phyloP scores from a whole-genome alignment of 2,329 filamentous ascomycete genomes.

The Calonectria leucothoes region DNA sequence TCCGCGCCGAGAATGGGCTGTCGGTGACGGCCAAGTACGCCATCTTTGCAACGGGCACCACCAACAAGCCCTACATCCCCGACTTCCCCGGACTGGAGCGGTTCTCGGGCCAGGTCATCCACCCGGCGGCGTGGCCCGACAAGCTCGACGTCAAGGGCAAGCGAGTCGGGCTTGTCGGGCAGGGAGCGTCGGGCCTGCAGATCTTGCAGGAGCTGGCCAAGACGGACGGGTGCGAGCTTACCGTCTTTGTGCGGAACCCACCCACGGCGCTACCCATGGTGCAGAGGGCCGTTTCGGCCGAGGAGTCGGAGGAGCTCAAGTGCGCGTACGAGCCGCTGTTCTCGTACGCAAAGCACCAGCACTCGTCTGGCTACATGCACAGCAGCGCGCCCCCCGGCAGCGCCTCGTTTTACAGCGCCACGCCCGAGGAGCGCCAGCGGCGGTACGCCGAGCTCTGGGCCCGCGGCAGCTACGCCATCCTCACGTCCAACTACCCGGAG shows the following conservation, averaged over 20 bases:
- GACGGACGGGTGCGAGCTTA: slow-evolving; percentile 46
- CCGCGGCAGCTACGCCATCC: slow-evolving; percentile 58
- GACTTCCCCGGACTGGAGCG: not conserved
- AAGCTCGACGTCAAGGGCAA: not conserved
- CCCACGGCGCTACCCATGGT: slow-evolving; percentile 69
- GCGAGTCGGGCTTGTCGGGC: not conserved
- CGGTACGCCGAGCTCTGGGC: slow-evolving; percentile 57
- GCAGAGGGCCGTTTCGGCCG: slow-evolving; percentile 55
- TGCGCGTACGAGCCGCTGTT: slow-evolving; percentile 38
- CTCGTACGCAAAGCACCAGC: slow-evolving; percentile 18
- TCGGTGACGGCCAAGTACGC: not conserved
- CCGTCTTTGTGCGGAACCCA: slow-evolving; percentile 68
- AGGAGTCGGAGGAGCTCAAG: slow-evolving; percentile 57
- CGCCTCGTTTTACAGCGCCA: slow-evolving; percentile 21
- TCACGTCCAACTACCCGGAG: slow-evolving; percentile 58
- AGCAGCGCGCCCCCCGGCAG: not conserved
- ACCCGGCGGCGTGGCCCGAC: not conserved
- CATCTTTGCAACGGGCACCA: not conserved
- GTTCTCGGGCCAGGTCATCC: not conserved
- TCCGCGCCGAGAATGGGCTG: slow-evolving; percentile 38
- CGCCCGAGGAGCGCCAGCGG: slow-evolving; percentile 54
- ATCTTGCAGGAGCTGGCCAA: slow-evolving; percentile 46
- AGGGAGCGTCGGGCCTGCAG: not conserved
- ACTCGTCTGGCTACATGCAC: slow-evolving; percentile 13
- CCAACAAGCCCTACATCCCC: slow-evolving; percentile 5